These are phyloP conservation scores for Chrysosporium keratinophilum DNA, from an alignment of 2,329 filamentous ascomycete species.

Conservation along the genomic window DNA sequence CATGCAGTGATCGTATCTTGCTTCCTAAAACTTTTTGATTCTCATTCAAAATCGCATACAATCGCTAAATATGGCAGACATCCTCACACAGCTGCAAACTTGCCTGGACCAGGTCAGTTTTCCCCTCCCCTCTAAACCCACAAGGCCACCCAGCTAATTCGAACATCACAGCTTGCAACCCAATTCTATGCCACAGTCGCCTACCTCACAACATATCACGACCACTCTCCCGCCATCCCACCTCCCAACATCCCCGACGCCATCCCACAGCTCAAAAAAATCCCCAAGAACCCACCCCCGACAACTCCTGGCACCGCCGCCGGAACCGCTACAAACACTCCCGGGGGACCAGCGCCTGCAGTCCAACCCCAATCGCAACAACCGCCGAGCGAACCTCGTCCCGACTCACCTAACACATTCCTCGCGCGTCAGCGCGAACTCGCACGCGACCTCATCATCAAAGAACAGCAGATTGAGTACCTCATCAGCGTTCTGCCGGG, in stretches of 20 bases:
- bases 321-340: conserved; percentile 24
- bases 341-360: background rate
- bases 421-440: conserved; percentile 37
- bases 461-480: conserved; percentile 43
- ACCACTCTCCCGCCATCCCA: conserved; percentile 31
- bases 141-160: background rate
- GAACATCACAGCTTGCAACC: conserved; percentile 35
- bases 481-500: conserved; percentile 39
- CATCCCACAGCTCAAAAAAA: conserved; percentile 32
- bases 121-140: background rate
- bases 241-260: conserved; percentile 25
- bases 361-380: conserved; percentile 5
- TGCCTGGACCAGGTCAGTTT: conserved; percentile 39
- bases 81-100: conserved; percentile 42
- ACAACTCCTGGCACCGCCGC: conserved; percentile 17
- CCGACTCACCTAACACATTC: conserved; percentile 36
- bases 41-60: background rate
- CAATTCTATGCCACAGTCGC: conserved; percentile 44
- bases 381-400: conserved; percentile 16
- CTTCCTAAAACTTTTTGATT: background rate
- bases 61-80: conserved; percentile 33
- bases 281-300: conserved; percentile 32
- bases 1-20: background rate
- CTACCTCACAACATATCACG: conserved; percentile 40
- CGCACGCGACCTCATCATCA: conserved; percentile 41